These are phyloP conservation scores for Tetrahymena borealis DNA, from an alignment of 73 alveolate genomes.

Conservation along the genomic window DNA sequence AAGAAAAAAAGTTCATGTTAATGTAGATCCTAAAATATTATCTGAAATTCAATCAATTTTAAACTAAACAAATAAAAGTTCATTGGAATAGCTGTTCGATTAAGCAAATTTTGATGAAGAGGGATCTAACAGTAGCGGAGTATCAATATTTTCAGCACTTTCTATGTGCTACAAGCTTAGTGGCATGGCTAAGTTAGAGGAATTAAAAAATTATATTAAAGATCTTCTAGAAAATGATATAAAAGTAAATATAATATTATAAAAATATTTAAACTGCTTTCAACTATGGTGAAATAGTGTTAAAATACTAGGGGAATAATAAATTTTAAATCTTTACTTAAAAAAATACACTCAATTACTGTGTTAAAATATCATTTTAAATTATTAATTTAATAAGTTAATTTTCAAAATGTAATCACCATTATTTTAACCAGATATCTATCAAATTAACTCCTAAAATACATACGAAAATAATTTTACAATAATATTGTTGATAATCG, in stretches of 20 bases:
- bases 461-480: too few relatives aligned
- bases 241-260: background rate
- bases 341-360: too few relatives aligned
- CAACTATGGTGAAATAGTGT: too few relatives aligned
- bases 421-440: too few relatives aligned
- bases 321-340: background rate
- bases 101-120: slow-evolving; percentile 18
- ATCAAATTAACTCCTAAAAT: too few relatives aligned
- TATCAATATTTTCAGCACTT: background rate
- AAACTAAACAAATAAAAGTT: slow-evolving; percentile 46
- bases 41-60: background rate
- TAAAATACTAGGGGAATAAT: too few relatives aligned
- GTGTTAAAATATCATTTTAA: too few relatives aligned
- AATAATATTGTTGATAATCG: too few relatives aligned
- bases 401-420: too few relatives aligned
- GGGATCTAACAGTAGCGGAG: background rate
- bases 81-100: slow-evolving; percentile 43
- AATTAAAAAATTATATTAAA: background rate
- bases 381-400: too few relatives aligned
- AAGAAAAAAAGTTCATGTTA: slow-evolving; percentile 74
- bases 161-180: background rate
- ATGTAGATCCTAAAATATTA: slow-evolving; percentile 55
- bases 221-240: background rate
- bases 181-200: background rate
- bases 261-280: background rate